Percentiles rank a stretch among this genome's conserved stretches.
phyloP scores from a whole-genome alignment of 805 yeast species.

The Nakazawaea ishiwadae region DNA sequence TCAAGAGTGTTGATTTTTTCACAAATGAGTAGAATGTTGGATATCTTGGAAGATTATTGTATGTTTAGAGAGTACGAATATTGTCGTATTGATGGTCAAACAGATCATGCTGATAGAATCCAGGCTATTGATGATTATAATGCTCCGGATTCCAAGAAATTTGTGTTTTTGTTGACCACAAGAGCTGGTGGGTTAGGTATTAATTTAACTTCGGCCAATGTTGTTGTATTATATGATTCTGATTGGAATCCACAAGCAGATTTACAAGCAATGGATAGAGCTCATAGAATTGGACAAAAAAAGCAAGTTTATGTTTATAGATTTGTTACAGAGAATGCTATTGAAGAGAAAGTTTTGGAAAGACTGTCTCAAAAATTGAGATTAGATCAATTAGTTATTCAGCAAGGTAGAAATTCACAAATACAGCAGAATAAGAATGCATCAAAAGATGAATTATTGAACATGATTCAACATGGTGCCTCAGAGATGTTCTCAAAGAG shows the following conservation, averaged over 20 bases:
- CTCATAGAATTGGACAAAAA: conserved; percentile 83
- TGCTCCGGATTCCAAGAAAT: conserved; percentile 67
- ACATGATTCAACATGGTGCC: conserved; percentile 85
- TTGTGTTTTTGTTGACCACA: conserved; percentile 72
- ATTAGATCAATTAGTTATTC: conserved; percentile 78
- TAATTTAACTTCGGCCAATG: conserved; percentile 75
- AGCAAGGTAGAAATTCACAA: conserved; percentile 50
- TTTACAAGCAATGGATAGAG: conserved; percentile 86
- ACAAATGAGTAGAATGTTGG: conserved; percentile 80
- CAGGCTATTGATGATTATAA: conserved; percentile 75
- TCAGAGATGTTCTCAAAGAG: conserved; percentile 43
- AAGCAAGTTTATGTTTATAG: conserved; percentile 79
- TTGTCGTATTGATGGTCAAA: conserved; percentile 80
- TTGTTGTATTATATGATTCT: conserved; percentile 70
- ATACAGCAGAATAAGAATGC: conserved; percentile 33
- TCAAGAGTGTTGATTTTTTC: conserved; percentile 76
- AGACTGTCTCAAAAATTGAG: conserved; percentile 78
- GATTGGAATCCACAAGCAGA: conserved; percentile 93
- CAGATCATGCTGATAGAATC: conserved; percentile 74
- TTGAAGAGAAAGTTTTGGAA: conserved; percentile 77
- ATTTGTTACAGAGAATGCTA: conserved; percentile 75
- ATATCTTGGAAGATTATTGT: conserved; percentile 77
- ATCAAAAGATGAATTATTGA: conserved; percentile 67
- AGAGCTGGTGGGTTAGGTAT: conserved; percentile 92
- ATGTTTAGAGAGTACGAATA: conserved; percentile 63